Evolutionary conservation across 108 stramenopile genomes (phyloP).

Genomic region (Cyclotella cryptica): DNA sequence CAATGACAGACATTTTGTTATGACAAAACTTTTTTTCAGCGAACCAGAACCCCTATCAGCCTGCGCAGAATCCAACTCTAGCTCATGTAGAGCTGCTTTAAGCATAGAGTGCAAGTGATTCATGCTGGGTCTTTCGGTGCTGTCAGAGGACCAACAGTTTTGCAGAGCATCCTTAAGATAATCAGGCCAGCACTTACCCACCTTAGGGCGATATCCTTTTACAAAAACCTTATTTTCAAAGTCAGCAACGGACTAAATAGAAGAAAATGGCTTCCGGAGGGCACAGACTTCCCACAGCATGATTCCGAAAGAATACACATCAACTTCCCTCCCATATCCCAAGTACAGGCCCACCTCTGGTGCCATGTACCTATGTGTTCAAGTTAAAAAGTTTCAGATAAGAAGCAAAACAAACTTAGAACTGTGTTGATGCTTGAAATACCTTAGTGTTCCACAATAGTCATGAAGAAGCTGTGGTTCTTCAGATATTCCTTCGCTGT

Average conservation of each 20-base stretch:
- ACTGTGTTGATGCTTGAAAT: no score
- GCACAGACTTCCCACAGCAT: slow-evolving; percentile 63
- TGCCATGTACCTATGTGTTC: slow-evolving; percentile 60
- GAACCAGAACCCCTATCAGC: no score
- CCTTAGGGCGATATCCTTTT: slow-evolving; percentile 46
- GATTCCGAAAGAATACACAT: slow-evolving; percentile 70
- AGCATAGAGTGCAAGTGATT: slow-evolving; percentile 30
- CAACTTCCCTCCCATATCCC: slow-evolving; percentile 49
- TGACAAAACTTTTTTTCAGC: no score
- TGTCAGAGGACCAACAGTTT: slow-evolving; percentile 55
- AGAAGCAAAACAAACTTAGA: no score
- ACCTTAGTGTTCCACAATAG: slow-evolving; percentile 57
- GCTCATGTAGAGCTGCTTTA: not conserved
- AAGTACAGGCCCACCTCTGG: slow-evolving; percentile 37
- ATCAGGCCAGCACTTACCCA: slow-evolving; percentile 40
- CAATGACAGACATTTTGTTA: no score
- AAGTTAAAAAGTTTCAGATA: no score
- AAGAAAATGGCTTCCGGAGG: slow-evolving; percentile 56
- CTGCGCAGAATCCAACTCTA: not conserved
- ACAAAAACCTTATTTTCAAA: slow-evolving; percentile 51
- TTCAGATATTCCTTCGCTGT: slow-evolving; percentile 6
- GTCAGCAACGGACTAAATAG: slow-evolving; percentile 36
- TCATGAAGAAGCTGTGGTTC: slow-evolving; percentile 29
- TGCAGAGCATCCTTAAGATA: slow-evolving; percentile 43
- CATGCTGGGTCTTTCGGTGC: slow-evolving; percentile 54